A percentile compares a stretch with the other conserved stretches of the same genome.
Evolutionary conservation across 2,329 filamentous ascomycete genomes (phyloP).

Genomic region (Sporothrix schenckii): DNA sequence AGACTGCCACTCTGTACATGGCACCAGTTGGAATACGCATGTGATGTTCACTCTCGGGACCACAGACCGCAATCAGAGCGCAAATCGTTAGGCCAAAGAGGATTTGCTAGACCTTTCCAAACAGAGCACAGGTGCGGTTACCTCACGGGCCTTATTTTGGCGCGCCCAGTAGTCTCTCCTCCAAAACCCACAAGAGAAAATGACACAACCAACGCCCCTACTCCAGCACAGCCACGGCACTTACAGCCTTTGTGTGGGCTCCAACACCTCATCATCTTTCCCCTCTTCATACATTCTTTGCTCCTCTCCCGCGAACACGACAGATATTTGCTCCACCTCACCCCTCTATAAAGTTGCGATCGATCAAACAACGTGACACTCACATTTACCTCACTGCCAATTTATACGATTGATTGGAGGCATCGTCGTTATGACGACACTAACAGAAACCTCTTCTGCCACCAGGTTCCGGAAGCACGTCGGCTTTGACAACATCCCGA

Average conservation of each 20-base stretch:
- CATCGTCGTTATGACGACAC: slow-evolving; percentile 46
- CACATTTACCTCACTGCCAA: background rate
- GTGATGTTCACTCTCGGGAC: background rate
- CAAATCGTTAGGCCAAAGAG: background rate
- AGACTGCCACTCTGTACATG: slow-evolving; percentile 15
- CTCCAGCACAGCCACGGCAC: slow-evolving; percentile 33
- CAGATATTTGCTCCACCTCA: slow-evolving; percentile 1
- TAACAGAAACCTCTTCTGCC: slow-evolving; percentile 46
- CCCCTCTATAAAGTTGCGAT: background rate
- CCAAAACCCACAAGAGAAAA: background rate
- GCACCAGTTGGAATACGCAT: background rate
- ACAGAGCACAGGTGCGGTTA: too few relatives aligned
- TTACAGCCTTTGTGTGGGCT: slow-evolving; percentile 22
- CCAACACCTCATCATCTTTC: background rate
- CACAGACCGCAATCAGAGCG: slow-evolving; percentile 6
- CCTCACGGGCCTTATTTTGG: too few relatives aligned
- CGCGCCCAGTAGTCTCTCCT: background rate
- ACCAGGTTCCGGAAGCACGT: slow-evolving; percentile 63
- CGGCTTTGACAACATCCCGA: slow-evolving; percentile 62
- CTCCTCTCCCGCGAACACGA: background rate
- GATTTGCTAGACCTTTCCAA: background rate
- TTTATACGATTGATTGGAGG: background rate
- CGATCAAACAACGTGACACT: background rate
- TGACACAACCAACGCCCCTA: background rate
- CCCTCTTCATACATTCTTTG: slow-evolving; percentile 15